Evolutionary conservation across 2,329 filamentous ascomycete species (phyloP), one percentile per base, ranked within the genome.

Genomic region (Teratosphaeria nubilosa): DNA sequence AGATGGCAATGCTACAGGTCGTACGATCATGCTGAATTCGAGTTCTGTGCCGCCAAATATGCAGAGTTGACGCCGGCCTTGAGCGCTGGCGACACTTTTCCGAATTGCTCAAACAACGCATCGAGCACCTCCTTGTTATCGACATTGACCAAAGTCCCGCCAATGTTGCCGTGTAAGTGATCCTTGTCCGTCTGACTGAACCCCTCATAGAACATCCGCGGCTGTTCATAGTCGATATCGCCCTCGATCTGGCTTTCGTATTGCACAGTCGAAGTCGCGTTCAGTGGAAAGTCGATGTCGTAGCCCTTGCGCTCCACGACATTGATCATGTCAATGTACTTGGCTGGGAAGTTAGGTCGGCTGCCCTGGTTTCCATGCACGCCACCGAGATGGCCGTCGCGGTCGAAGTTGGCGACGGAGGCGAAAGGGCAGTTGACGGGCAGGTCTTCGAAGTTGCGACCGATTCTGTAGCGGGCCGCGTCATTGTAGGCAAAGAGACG

Each of bases 401-500:
- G 55, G 45, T 56, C 55, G 27, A 56, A 51, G 45, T 56, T 34
- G 34, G 55, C 55, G 20, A 51, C 55, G n/a, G 41, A 51, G 41
- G 45, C 20, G 55, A 86, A 54, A 5, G 53, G 53, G 32, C 53
- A 37, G 53, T 54, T 54, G 53, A 54, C 53, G 31, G 32, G 32
- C 14, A 54, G 14, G 32, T 54, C 53, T n/a, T 32, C 53, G 30
- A 54, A 34, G 37, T 55, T 55, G 20, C 24, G 24, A 2, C 54
- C 54, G 24, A 55, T 16, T 27, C 54, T 25, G 37, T 55, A 50
- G 14, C 54, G 34, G 34, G 27, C 54, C 5, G 54, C 54, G 54
- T 55, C 54, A 11, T 45, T 45, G 54, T 55, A 55, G 24, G 79
- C 81, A 75, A 86, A 86, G 58, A 85, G 76, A 45, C 83, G 79